A percentile compares a stretch with the other conserved stretches of the same genome.
Conservation (phyloP, 768 basidiomycete species). For the Leccinum fibrillosum region DNA sequence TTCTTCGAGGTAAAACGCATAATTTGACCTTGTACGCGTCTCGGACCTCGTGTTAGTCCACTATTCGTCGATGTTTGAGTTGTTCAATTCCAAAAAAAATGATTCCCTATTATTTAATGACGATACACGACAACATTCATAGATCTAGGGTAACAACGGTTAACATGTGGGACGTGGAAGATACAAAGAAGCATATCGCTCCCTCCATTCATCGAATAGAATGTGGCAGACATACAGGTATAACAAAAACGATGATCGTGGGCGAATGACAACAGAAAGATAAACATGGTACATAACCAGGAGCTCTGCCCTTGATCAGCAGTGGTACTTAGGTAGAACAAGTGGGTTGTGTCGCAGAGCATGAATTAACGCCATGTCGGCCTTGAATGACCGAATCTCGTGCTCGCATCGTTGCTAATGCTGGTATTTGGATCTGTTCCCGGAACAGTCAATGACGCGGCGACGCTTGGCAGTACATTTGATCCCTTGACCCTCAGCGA, state of each 20-base stretch:
- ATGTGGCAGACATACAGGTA: constrained; percentile 14
- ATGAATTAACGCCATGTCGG: constrained; percentile 57
- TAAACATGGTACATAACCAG: constrained; percentile 18
- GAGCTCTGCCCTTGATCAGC: constrained; percentile 10
- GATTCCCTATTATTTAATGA: constrained; percentile 13
- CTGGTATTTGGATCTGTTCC: constrained; percentile 42
- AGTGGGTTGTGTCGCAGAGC: background rate
- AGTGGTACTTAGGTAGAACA: constrained; percentile 2
- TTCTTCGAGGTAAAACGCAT: constrained; percentile 93
- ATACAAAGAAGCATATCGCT: constrained; percentile 1
- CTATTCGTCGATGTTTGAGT: background rate
- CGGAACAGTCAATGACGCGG: constrained; percentile 26
- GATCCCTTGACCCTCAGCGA: constrained; percentile 33
- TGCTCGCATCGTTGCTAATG: constrained; percentile 46
- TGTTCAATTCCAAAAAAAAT: background rate
- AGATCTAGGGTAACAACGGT: constrained; percentile 25
- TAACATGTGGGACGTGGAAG: constrained; percentile 19
- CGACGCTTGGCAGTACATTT: constrained; percentile 30
- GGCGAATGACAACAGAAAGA: constrained; percentile 6
- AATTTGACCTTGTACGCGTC: constrained; percentile 45
- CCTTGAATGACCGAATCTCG: constrained; percentile 37
- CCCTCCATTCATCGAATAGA: constrained; percentile 7
- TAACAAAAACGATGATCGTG: constrained; percentile 16
- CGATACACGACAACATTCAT: constrained; percentile 23
- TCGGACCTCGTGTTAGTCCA: background rate